Base-by-base conservation (phyloP, 768 basidiomycete genomes). In the Rubroboletus pulcherrimus region DNA sequence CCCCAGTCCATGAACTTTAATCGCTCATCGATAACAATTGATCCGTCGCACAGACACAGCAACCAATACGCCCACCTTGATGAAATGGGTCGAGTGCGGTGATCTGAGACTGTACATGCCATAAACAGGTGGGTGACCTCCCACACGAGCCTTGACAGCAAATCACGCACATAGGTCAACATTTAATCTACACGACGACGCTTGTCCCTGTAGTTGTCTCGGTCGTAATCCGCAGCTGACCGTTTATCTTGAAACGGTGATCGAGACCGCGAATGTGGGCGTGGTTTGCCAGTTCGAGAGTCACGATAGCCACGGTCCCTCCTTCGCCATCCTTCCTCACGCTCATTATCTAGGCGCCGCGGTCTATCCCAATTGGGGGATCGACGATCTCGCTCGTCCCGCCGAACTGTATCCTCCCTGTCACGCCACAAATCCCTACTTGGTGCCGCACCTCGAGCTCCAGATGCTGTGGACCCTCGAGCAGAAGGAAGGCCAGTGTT, bases 151-250 rank as follows among this genome's bases (percentile, higher is more conserved):
- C 45, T 50, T 30, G 5, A 55, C 56, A 57, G 34, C 37, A 52
- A 49, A 30, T 51, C 43, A 51, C 51, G 33, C 39, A 49, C 17
- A 49, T 26, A 48, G 21, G 42, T 45, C n/a, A 55, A 51, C 60
- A 56, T 54, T 72, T 74, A 83, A 60, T 84, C 82, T 59, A 84
- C 61, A 55, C 84, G 79, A 63, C 84, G 74, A 58, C 83, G 79
- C 62, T 85, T 85, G 39, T 79, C 81, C 43, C 73, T 69, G 56
- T 74, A 66, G 39, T 68, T 69, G 56, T 72, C 73, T 53, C 64
- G 64, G 49, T 67, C 68, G 34, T 69, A 67, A 64, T 74, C 75
- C 52, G 40, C 51, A 43, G 44, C 47, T 50, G 57, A 37, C 30
- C 60, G 65, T 34, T 46, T 61, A 35, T 68, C 67, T 47, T 71